Evolutionary conservation across 2,329 filamentous ascomycete genomes (phyloP), one percentile per base, ranked within the genome.

Genomic region (Allantophomopsis lycopodina): DNA sequence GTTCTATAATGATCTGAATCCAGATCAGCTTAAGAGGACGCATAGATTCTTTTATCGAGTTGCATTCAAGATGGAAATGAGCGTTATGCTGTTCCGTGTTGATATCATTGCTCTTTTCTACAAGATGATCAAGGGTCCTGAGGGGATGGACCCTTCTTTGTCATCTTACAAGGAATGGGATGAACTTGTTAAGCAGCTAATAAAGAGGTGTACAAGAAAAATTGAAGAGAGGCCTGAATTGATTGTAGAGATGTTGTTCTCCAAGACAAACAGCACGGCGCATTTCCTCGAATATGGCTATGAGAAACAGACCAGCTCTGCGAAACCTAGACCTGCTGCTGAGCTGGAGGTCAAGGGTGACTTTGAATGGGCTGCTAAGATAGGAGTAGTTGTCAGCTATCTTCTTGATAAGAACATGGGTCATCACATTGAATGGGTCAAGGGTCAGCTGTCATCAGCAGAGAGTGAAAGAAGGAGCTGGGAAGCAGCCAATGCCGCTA

Each of bases 11-110:
- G 91, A 98, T 47, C 69, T 98, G 10, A 73, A 77, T 39, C 67
- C 77, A 2, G 68, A 77, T 31, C 91, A 98, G 55, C 65, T 96
- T 31, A 96, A 96, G 63, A 78, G 91, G 5, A 81, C 81, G 11
- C 91, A 96, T 61, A 81, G 91, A 6, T 98, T 89, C 58, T 88
- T 98, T 53, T 93, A 96, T 54, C 80, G 89, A 0, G 70, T 94
- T 10, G 87, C 87, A 0, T 96, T 96, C 66, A 98, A 96, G 61
- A 83, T 94, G 58, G 85, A 95, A 36, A 79, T 91, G 64, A 79
- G 79, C 41, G 79, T 95, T 16, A 74, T 95, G 63, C 68, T 98
- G 1, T 96, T 87, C 60, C 77, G 89, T 8, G 74, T 94, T 5
- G 91, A 96, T 55, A 94, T 95, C 30, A 76, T 98, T 36, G 77